Percentiles rank a stretch among this genome's conserved stretches.
Conservation (phyloP, 768 basidiomycete genomes). For the Paxillus ammoniavirescens region DNA sequence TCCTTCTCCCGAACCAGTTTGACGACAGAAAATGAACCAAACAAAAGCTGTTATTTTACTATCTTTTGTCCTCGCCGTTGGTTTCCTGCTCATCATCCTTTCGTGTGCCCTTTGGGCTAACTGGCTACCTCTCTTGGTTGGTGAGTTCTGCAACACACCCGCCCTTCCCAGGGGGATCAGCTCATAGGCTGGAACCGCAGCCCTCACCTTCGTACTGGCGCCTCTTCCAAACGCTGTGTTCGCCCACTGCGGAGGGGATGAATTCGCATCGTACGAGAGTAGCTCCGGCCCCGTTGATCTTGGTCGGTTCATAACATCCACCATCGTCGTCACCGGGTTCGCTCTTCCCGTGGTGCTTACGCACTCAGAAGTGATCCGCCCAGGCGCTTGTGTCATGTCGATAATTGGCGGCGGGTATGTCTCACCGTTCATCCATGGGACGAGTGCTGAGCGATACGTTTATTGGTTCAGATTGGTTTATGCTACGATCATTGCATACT, state of each 20-base stretch:
- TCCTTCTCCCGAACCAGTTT: slow-evolving; percentile 1
- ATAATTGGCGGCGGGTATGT: slow-evolving; percentile 85
- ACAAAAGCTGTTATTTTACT: slow-evolving; percentile 87
- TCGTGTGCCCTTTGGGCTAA: slow-evolving; percentile 95
- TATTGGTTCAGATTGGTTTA: slow-evolving; percentile 64
- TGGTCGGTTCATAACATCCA: slow-evolving; percentile 90
- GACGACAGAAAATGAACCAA: background rate
- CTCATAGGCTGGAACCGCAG: slow-evolving; percentile 38
- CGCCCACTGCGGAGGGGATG: slow-evolving; percentile 88
- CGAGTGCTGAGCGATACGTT: background rate
- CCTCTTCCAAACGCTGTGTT: slow-evolving; percentile 95
- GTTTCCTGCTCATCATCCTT: slow-evolving; percentile 97
- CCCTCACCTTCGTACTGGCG: slow-evolving; percentile 91
- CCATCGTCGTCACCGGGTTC: slow-evolving; percentile 90
- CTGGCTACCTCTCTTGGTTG: slow-evolving; percentile 96
- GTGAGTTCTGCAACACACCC: slow-evolving; percentile 46
- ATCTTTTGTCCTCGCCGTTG: slow-evolving; percentile 94
- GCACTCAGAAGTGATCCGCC: slow-evolving; percentile 84
- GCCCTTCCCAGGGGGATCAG: background rate
- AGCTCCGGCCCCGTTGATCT: slow-evolving; percentile 76
- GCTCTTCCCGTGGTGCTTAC: slow-evolving; percentile 90
- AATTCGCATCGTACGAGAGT: slow-evolving; percentile 78
- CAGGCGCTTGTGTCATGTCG: slow-evolving; percentile 89
- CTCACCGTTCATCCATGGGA: background rate
- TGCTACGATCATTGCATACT: slow-evolving; percentile 86